These are phyloP conservation scores for Cyclaneusma minus DNA, from an alignment of 2,329 filamentous ascomycete genomes.

Conservation along the genomic window DNA sequence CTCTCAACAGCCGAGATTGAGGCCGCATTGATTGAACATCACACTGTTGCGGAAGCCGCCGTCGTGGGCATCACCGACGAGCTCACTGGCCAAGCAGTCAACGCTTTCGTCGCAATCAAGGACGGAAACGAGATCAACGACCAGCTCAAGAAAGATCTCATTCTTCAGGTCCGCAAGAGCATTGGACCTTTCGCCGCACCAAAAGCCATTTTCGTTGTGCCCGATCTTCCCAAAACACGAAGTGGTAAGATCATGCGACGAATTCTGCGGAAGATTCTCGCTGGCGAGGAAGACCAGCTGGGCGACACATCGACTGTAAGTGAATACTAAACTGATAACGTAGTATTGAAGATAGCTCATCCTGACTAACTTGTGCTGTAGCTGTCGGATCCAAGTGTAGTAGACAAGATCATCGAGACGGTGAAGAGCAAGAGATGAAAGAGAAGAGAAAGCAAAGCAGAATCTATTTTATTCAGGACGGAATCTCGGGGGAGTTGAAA, in stretches of 20 bases:
- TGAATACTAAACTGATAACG: constrained; percentile 1
- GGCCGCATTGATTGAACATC: constrained; percentile 86
- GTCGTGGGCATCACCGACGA: constrained; percentile 90
- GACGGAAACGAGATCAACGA: constrained; percentile 63
- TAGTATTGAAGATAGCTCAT: constrained; percentile 3
- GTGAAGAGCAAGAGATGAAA: constrained; percentile 33
- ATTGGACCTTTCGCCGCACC: constrained; percentile 96
- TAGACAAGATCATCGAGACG: constrained; percentile 73
- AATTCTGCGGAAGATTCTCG: constrained; percentile 91
- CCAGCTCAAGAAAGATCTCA: constrained; percentile 79
- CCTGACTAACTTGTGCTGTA: constrained; percentile 20
- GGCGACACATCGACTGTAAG: constrained; percentile 77
- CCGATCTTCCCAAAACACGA: constrained; percentile 91
- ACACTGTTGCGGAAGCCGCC: constrained; percentile 78
- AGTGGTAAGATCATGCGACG: constrained; percentile 98
- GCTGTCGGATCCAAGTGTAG: constrained; percentile 80
- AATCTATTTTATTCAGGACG: no score
- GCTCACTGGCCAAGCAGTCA: constrained; percentile 91
- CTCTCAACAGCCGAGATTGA: constrained; percentile 97
- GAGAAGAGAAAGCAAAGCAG: no score
- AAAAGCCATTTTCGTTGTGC: constrained; percentile 81
- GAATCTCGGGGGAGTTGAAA: no score
- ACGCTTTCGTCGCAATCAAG: constrained; percentile 90
- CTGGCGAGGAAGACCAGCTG: constrained; percentile 91
- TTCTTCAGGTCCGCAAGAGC: constrained; percentile 89